Evolutionary conservation across 805 yeast genomes (phyloP).

Genomic region (Wickerhamomyces queroliae): DNA sequence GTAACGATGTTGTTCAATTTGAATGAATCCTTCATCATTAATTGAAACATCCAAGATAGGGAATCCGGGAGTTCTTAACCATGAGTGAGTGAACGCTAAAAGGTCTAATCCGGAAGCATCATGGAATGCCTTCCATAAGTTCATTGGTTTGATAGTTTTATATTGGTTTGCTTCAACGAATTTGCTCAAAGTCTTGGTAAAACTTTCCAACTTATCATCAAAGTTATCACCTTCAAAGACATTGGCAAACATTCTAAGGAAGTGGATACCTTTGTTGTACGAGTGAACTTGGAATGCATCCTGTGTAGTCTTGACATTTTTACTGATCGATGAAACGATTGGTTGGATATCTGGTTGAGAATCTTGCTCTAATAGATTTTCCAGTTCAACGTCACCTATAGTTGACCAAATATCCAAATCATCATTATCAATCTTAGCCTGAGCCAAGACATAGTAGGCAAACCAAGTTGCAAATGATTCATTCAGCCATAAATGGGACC

Average conservation of each 20-base stretch:
- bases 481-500: conserved; percentile 68
- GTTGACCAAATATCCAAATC: conserved; percentile 29
- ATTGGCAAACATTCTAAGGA: conserved; percentile 47
- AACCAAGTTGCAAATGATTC: conserved; percentile 77
- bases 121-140: conserved; percentile 44
- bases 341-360: conserved; percentile 25
- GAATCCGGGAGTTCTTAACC: conserved; percentile 56
- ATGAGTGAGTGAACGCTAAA: conserved; percentile 48
- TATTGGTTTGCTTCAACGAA: conserved; percentile 30
- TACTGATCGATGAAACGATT: conserved; percentile 26
- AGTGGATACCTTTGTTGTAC: conserved; percentile 55
- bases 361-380: conserved; percentile 32
- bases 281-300: conserved; percentile 44
- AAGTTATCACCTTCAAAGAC: conserved; percentile 29
- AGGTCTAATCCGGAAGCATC: conserved; percentile 34
- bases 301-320: conserved; percentile 32
- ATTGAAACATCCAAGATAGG: conserved; percentile 42
- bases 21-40: conserved; percentile 23
- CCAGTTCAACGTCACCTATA: conserved; percentile 24
- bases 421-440: conserved; percentile 17
- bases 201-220: conserved; percentile 26
- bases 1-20: conserved; percentile 34
- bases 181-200: conserved; percentile 29
- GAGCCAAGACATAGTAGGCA: conserved; percentile 42
- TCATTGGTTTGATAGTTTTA: conserved; percentile 40